Conservation (phyloP, 495 filamentous ascomycete genomes). For the Chaetomium tenue region DNA sequence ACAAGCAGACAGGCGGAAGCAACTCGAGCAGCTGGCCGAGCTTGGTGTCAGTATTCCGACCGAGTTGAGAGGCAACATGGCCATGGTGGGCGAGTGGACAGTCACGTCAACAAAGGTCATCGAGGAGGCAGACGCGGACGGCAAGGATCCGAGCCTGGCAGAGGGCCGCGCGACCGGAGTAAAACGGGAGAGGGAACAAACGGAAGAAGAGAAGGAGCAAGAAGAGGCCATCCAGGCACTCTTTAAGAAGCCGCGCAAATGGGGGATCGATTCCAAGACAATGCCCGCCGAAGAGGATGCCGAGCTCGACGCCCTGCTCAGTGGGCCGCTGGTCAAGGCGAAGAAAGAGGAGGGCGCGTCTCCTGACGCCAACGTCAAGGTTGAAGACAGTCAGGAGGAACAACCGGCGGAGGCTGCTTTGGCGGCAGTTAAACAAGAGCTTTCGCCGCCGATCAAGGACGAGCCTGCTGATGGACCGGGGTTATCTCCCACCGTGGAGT, state of each 20-base stretch:
- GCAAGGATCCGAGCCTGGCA: constrained; percentile 25
- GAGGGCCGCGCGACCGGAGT: constrained; percentile 56
- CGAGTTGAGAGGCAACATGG: constrained; percentile 73
- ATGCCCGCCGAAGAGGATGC: constrained; percentile 65
- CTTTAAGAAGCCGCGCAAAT: constrained; percentile 61
- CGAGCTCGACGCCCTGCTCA: constrained; percentile 72
- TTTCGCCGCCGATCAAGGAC: constrained; percentile 18
- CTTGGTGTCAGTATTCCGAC: constrained; percentile 86
- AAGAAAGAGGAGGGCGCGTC: constrained; percentile 37
- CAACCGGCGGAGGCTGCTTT: constrained; percentile 17
- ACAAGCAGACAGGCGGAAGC: constrained; percentile 71
- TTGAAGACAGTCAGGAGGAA: constrained; percentile 33
- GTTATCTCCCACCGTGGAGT: not conserved
- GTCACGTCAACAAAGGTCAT: constrained; percentile 59
- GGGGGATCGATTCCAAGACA: constrained; percentile 68
- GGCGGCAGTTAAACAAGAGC: constrained; percentile 35
- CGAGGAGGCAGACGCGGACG: constrained; percentile 30
- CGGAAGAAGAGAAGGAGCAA: constrained; percentile 62
- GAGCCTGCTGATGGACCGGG: constrained; percentile 16
- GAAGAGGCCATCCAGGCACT: constrained; percentile 57
- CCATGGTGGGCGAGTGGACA: constrained; percentile 88
- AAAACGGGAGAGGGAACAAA: constrained; percentile 65
- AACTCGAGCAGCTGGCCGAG: constrained; percentile 80
- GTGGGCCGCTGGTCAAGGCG: constrained; percentile 38
- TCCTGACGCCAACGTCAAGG: constrained; percentile 44